These are phyloP conservation scores for Fraxinus velutina DNA, from an alignment of 305 asterid genomes.

Conservation along the genomic window DNA sequence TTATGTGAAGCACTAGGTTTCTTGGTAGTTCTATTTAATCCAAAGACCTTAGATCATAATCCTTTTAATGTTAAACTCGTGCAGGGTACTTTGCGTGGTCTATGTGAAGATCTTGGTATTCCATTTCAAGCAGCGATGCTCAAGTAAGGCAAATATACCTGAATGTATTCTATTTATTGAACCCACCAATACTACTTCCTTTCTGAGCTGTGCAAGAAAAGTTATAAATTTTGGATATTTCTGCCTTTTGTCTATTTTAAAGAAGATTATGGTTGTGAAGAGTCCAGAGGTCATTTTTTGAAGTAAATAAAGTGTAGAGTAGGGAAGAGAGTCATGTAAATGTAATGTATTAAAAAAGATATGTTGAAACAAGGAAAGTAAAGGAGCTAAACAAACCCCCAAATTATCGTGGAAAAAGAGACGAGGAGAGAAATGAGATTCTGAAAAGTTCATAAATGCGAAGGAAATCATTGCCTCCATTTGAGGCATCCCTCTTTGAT, in stretches of 20 bases:
- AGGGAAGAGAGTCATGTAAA: not conserved
- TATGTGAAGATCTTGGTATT: slow-evolving; percentile 74
- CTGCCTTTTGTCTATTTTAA: not conserved
- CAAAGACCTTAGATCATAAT: slow-evolving; percentile 10
- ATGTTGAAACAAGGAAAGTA: not conserved
- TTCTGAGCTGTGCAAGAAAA: slow-evolving; percentile 4
- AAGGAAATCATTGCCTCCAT: not conserved
- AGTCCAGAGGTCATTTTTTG: not conserved
- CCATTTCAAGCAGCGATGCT: slow-evolving; percentile 86
- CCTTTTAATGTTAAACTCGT: slow-evolving; percentile 7
- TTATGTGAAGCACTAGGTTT: not conserved
- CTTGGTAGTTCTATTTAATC: slow-evolving; percentile 2
- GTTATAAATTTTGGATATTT: not conserved
- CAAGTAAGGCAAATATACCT: slow-evolving; percentile 45
- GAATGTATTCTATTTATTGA: not conserved
- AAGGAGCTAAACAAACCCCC: not conserved
- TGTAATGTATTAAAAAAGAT: not conserved
- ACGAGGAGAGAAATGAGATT: not conserved
- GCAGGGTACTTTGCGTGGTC: slow-evolving; percentile 63
- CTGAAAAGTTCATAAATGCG: not conserved
- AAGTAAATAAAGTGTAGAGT: not conserved
- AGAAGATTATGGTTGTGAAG: not conserved
- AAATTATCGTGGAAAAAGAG: not conserved
- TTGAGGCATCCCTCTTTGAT: not conserved
- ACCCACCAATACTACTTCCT: slow-evolving; percentile 15